phyloP scores from a whole-genome alignment of 768 basidiomycete genomes.

The Infundibulicybe gibba region DNA sequence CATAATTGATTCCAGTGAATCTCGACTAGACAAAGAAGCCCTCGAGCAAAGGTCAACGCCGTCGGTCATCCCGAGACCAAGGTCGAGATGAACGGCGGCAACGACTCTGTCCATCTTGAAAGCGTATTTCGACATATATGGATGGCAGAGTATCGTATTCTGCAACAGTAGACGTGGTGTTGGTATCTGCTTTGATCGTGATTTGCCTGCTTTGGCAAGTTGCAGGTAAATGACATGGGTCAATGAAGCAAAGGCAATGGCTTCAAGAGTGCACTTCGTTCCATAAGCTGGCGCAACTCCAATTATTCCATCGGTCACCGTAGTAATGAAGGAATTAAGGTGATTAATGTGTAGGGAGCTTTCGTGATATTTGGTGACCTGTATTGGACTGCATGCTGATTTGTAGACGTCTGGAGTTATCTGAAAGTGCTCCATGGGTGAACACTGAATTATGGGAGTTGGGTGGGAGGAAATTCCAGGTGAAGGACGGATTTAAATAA shows the following conservation, averaged over 20 bases:
- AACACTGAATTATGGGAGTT: slow-evolving; percentile 7
- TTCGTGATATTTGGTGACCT: slow-evolving; percentile 21
- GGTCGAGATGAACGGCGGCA: slow-evolving; percentile 34
- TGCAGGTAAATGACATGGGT: slow-evolving; percentile 25
- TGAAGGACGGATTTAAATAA: too few species aligned
- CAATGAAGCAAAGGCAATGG: slow-evolving; percentile 35
- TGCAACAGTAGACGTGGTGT: slow-evolving; percentile 20
- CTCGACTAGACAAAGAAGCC: slow-evolving; percentile 13
- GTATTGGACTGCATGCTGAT: slow-evolving; percentile 16
- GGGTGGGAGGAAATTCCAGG: background rate
- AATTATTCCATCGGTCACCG: slow-evolving; percentile 18
- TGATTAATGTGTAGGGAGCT: slow-evolving; percentile 15
- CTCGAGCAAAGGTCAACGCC: slow-evolving; percentile 41
- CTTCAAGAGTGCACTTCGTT: slow-evolving; percentile 24
- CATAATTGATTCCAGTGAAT: slow-evolving; percentile 30
- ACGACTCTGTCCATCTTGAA: slow-evolving; percentile 46
- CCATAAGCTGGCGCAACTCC: slow-evolving; percentile 44
- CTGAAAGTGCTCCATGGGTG: slow-evolving; percentile 15
- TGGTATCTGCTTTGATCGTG: background rate
- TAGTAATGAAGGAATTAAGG: slow-evolving; percentile 24
- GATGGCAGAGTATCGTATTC: slow-evolving; percentile 25
- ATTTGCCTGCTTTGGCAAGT: slow-evolving; percentile 6
- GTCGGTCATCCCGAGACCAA: slow-evolving; percentile 23
- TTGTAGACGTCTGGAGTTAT: slow-evolving; percentile 31
- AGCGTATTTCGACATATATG: slow-evolving; percentile 25